phyloP scores from a whole-genome alignment of 768 basidiomycete genomes.

The Phaffia tasmanica region DNA sequence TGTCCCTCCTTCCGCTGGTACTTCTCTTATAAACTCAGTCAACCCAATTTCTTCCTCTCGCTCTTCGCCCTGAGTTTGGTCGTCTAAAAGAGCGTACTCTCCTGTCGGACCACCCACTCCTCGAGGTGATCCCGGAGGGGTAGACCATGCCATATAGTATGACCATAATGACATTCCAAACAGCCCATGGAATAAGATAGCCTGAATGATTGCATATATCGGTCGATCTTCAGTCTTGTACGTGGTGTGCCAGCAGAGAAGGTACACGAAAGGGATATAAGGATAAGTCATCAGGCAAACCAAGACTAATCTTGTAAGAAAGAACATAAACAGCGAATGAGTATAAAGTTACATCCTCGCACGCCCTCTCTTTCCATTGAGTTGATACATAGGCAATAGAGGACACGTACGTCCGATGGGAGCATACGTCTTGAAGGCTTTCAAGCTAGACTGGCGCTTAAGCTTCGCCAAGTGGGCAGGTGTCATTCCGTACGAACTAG shows the following conservation, averaged over 20 bases:
- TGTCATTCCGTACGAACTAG: constrained; percentile 15
- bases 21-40: constrained; percentile 6
- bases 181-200: constrained; percentile 7
- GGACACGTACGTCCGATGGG: constrained; percentile 8
- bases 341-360: neutral
- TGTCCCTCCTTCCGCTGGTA: neutral
- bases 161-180: constrained; percentile 18
- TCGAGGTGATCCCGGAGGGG: constrained; percentile 13
- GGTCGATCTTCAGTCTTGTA: constrained; percentile 1
- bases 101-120: neutral
- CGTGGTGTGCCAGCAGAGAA: constrained; percentile 12
- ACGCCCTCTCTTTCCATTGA: neutral
- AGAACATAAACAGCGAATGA: neutral
- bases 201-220: constrained; percentile 7
- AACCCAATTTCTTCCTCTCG: constrained; percentile 11
- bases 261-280: constrained; percentile 21
- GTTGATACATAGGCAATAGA: neutral
- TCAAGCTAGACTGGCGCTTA: neutral
- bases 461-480: neutral
- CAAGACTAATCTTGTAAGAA: neutral
- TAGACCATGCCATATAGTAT: neutral
- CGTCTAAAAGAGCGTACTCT: neutral
- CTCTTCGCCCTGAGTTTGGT: neutral
- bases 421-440: neutral
- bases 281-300: constrained; percentile 11